Percentiles rank a stretch among this genome's conserved stretches.
Conservation (phyloP, 2,329 filamentous ascomycete genomes). For the Penicillium decumbens region DNA sequence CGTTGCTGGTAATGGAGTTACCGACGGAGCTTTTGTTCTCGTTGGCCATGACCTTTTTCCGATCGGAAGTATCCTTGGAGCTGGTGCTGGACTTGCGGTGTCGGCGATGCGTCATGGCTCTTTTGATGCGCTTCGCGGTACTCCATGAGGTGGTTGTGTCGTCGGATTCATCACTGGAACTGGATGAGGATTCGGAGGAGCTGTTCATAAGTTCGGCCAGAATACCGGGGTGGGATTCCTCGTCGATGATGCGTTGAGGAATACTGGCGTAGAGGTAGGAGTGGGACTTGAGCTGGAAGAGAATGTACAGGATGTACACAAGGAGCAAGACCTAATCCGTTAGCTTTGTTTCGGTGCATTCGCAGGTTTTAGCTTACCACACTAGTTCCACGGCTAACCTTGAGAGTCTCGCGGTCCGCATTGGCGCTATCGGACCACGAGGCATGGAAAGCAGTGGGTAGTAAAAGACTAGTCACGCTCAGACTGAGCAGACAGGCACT, state of each 20-base stretch:
- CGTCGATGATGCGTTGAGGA: conserved; percentile 86
- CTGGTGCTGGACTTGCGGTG: conserved; percentile 72
- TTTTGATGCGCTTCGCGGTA: conserved; percentile 69
- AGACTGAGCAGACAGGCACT: conserved; percentile 86
- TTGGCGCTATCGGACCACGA: conserved; percentile 62
- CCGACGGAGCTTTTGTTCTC: conserved; percentile 21
- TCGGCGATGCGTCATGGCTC: conserved; percentile 65
- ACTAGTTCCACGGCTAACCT: conserved; percentile 85
- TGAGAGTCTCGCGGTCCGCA: conserved; percentile 68
- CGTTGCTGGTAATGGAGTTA: conserved; percentile 22
- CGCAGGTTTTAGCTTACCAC: conserved; percentile 55
- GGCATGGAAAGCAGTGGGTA: conserved; percentile 89
- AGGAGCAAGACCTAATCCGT: conserved; percentile 63
- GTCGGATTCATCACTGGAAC: conserved; percentile 63
- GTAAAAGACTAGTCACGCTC: conserved; percentile 80
- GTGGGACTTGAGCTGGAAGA: conserved; percentile 90
- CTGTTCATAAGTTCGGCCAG: conserved; percentile 72
- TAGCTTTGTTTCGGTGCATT: background rate
- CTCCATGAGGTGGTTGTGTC: conserved; percentile 64
- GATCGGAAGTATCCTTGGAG: conserved; percentile 49
- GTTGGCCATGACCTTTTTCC: conserved; percentile 21
- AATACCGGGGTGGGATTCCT: conserved; percentile 81
- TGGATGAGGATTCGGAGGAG: conserved; percentile 42
- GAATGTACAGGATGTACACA: conserved; percentile 75
- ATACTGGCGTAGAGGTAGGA: conserved; percentile 89